Evolutionary conservation across 2,329 filamentous ascomycete genomes (phyloP).

Genomic region (Xylaria sp.): DNA sequence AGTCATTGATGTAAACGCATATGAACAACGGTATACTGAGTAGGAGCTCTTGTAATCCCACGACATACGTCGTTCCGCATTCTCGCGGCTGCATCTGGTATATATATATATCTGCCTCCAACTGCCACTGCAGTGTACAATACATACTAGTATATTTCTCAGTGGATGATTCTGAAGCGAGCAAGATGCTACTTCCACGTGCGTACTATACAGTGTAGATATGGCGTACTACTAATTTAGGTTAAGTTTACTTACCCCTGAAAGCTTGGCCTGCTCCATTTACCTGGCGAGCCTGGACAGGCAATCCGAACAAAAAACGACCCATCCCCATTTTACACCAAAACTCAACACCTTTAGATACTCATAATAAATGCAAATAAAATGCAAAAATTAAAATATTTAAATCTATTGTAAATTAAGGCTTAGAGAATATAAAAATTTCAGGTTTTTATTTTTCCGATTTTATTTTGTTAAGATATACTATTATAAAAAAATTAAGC

Average conservation of each 20-base stretch:
- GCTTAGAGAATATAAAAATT: no score
- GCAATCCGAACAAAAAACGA: no score
- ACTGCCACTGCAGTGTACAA: neutral
- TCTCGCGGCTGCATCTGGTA: neutral
- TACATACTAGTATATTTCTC: neutral
- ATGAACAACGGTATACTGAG: neutral
- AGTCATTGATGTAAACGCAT: conserved; percentile 15
- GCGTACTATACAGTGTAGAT: no score
- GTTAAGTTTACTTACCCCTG: conserved; percentile 18
- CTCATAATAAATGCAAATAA: no score
- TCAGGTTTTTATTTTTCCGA: no score
- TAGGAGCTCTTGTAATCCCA: neutral
- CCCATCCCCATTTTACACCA: no score
- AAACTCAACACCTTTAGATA: no score
- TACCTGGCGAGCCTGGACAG: neutral
- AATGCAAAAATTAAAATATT: no score
- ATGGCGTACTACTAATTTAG: neutral
- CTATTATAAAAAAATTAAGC: no score
- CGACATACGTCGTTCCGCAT: neutral
- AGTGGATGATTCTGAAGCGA: neutral
- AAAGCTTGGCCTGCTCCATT: conserved; percentile 24
- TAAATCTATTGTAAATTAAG: no score
- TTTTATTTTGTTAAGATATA: no score
- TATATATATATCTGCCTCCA: neutral
- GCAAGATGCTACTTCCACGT: neutral